Conservation (phyloP, 345 rosid genomes). For the Eutrema japonicum region DNA sequence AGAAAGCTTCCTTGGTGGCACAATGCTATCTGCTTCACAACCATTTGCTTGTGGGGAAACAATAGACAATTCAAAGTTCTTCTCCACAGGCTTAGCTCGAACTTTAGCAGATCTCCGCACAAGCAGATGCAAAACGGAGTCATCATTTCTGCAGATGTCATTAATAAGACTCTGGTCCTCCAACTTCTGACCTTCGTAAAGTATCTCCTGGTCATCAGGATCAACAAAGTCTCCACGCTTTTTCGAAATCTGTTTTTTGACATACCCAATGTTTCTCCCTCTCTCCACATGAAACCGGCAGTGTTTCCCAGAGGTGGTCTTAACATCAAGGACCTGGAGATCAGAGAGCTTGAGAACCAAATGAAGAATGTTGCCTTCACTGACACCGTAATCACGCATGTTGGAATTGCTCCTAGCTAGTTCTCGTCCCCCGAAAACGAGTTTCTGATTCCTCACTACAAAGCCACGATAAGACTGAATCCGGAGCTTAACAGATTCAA, state of each 20-base stretch:
- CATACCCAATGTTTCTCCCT: constrained; percentile 70
- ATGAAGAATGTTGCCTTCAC: constrained; percentile 72
- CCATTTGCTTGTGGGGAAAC: constrained; percentile 49
- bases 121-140: constrained; percentile 63
- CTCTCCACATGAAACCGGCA: constrained; percentile 61
- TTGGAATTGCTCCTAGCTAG: constrained; percentile 68
- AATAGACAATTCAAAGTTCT: constrained; percentile 66
- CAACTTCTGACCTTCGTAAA: constrained; percentile 66
- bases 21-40: constrained; percentile 25
- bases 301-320: constrained; percentile 59
- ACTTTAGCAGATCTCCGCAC: constrained; percentile 69
- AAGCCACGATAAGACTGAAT: constrained; percentile 73
- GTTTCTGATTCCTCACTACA: constrained; percentile 70
- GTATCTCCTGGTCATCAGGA: constrained; percentile 62
- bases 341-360: constrained; percentile 76
- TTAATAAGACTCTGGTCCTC: constrained; percentile 71
- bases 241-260: constrained; percentile 62
- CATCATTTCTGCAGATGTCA: constrained; percentile 55
- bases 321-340: constrained; percentile 68
- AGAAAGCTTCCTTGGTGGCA: constrained; percentile 38
- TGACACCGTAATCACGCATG: constrained; percentile 70
- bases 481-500: constrained; percentile 70
- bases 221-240: constrained; percentile 56
- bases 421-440: constrained; percentile 75
- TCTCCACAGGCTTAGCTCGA: constrained; percentile 63